These are phyloP conservation scores for Mollisiaceae sp. DNA, from an alignment of 2,329 filamentous ascomycete species.

Conservation along the genomic window DNA sequence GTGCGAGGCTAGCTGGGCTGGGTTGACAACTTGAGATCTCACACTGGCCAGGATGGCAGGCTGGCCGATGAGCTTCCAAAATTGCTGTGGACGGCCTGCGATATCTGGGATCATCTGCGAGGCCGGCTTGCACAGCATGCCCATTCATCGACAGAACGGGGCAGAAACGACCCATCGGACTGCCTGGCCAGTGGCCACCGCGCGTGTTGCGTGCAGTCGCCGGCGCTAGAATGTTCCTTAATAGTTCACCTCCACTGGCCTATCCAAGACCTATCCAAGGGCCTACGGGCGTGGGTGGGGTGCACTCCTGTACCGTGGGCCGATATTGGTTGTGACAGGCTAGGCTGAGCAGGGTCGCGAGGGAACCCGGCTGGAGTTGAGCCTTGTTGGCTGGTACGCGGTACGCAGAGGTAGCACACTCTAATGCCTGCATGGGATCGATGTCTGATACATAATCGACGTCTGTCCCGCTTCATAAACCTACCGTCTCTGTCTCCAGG, in stretches of 20 bases:
- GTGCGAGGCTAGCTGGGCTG: neutral
- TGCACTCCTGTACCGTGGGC: neutral
- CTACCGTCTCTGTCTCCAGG: neutral
- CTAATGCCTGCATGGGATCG: neutral
- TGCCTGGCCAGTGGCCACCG: too few relatives aligned
- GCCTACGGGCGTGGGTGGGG: neutral
- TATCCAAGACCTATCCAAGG: too few relatives aligned
- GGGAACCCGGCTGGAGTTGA: too few relatives aligned
- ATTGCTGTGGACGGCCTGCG: neutral
- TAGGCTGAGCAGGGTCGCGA: neutral
- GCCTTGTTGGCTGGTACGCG: too few relatives aligned
- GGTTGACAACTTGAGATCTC: neutral
- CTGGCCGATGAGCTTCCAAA: neutral
- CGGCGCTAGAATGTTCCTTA: conserved; percentile 11
- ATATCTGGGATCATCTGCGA: too few relatives aligned
- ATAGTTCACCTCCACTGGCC: neutral
- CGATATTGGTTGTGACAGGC: conserved; percentile 1
- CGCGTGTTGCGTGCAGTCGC: neutral
- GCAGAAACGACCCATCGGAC: too few relatives aligned
- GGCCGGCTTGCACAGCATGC: too few relatives aligned
- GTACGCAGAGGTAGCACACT: neutral
- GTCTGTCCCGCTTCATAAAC: neutral
- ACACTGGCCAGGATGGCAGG: neutral
- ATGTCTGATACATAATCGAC: conserved; percentile 17
- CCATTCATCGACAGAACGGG: too few relatives aligned